Percentiles rank a stretch among this genome's conserved stretches.
Conservation (phyloP, 305 asterid species). For the Fraxinus dipetala region DNA sequence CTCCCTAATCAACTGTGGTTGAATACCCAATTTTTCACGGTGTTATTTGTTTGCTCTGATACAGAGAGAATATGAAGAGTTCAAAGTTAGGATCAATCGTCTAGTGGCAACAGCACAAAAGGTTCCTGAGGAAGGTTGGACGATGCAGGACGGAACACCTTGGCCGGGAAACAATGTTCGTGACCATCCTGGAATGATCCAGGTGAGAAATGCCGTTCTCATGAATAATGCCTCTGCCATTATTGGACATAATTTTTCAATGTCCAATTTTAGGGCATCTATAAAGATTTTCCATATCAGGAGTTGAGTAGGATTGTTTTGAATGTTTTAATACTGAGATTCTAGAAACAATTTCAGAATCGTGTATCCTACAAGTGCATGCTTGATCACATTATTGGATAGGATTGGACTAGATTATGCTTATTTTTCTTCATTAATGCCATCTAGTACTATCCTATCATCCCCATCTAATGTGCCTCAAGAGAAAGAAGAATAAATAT, state of each 20-base stretch:
- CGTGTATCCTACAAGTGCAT: not conserved
- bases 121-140: slow-evolving; percentile 92
- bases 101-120: slow-evolving; percentile 71
- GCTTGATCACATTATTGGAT: not conserved
- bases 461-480: not conserved
- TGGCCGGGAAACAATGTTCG: slow-evolving; percentile 93
- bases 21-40: not conserved
- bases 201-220: slow-evolving; percentile 43
- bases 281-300: not conserved
- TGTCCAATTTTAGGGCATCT: not conserved
- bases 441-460: not conserved
- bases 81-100: slow-evolving; percentile 64
- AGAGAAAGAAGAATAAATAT: not conserved
- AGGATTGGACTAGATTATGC: not conserved
- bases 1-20: not conserved
- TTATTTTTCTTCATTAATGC: not conserved
- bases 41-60: not conserved
- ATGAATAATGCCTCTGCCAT: not conserved
- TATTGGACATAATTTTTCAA: not conserved
- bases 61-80: slow-evolving; percentile 87
- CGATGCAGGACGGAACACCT: slow-evolving; percentile 85
- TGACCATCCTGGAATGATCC: slow-evolving; percentile 94
- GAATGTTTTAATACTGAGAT: not conserved
- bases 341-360: not conserved
- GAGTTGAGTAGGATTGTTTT: not conserved